Conservation (phyloP, 2,329 filamentous ascomycete genomes). For the Gaeumannomyces tritici region DNA sequence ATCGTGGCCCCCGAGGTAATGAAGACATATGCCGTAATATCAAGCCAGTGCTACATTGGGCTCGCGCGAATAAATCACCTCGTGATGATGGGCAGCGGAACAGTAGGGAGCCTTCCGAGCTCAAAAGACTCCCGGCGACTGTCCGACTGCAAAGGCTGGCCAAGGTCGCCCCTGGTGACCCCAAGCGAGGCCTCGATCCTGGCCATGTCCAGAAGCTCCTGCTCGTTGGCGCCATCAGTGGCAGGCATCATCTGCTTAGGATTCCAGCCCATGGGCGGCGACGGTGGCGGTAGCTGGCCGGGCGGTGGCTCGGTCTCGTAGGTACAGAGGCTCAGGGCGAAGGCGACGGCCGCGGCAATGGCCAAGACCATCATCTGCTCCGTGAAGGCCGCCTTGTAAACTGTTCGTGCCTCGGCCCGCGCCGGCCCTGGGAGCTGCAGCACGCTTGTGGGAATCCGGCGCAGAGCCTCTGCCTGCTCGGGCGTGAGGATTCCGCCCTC, state of each 20-base stretch:
- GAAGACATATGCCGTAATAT: neutral
- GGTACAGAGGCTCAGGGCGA: slow-evolving; percentile 11
- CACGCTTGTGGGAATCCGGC: slow-evolving; percentile 11
- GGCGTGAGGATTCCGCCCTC: slow-evolving; percentile 7
- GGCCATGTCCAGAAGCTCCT: neutral
- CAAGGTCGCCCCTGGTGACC: neutral
- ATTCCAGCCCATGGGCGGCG: neutral
- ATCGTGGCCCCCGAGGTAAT: neutral
- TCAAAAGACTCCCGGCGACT: neutral
- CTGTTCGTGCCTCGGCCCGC: slow-evolving; percentile 6
- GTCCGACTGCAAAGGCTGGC: neutral
- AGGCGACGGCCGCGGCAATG: slow-evolving; percentile 7
- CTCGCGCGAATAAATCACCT: neutral
- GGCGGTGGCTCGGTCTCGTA: slow-evolving; percentile 12
- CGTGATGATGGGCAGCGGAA: neutral
- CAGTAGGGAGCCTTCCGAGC: neutral
- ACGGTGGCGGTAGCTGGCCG: slow-evolving; percentile 6
- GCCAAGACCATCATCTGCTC: slow-evolving; percentile 10
- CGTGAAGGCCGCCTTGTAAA: slow-evolving; percentile 11
- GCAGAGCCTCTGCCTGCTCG: slow-evolving; percentile 10
- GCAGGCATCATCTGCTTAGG: slow-evolving; percentile 2
- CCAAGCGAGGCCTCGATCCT: neutral
- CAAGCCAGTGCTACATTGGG: neutral
- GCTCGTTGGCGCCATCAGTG: neutral
- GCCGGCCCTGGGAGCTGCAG: slow-evolving; percentile 11